phyloP scores from a whole-genome alignment of 805 yeast genomes.

The Candida tammaniensis region DNA sequence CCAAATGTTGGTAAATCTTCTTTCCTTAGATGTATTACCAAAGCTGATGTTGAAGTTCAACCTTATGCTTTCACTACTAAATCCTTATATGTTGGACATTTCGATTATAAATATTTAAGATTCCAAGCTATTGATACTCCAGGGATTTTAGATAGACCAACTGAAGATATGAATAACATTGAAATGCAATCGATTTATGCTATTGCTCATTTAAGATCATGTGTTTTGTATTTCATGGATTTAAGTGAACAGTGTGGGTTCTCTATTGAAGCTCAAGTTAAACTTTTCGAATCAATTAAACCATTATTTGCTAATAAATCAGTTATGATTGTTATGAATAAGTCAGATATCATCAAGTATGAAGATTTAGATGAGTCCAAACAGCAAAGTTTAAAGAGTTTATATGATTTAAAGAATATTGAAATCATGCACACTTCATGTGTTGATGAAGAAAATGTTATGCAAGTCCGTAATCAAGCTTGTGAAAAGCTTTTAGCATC shows the following conservation, averaged over 20 bases:
- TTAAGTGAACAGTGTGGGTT: constrained; percentile 99
- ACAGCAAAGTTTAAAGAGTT: constrained; percentile 65
- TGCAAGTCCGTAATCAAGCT: constrained; percentile 94
- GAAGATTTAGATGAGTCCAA: constrained; percentile 80
- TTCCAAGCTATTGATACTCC: constrained; percentile 99
- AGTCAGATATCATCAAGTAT: constrained; percentile 82
- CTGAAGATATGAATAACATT: constrained; percentile 99
- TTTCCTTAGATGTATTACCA: constrained; percentile 86
- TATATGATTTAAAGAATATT: constrained; percentile 70
- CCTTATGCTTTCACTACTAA: constrained; percentile 99
- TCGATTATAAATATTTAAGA: constrained; percentile 94
- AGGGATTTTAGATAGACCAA: constrained; percentile 97
- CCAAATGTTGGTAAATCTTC: constrained; percentile 99
- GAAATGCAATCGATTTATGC: constrained; percentile 99
- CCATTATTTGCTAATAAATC: constrained; percentile 96
- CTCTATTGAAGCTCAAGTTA: constrained; percentile 94
- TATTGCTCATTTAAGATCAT: constrained; percentile 95
- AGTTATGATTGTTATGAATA: constrained; percentile 92
- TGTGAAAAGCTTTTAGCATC: constrained; percentile 95
- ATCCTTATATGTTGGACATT: constrained; percentile 96
- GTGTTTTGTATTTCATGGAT: constrained; percentile 97
- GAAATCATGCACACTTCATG: constrained; percentile 94
- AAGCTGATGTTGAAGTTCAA: constrained; percentile 98
- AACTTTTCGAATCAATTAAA: constrained; percentile 93
- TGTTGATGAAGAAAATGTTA: constrained; percentile 88